phyloP scores from a whole-genome alignment of 257 asterid species.

The Solanum sparsipilum region DNA sequence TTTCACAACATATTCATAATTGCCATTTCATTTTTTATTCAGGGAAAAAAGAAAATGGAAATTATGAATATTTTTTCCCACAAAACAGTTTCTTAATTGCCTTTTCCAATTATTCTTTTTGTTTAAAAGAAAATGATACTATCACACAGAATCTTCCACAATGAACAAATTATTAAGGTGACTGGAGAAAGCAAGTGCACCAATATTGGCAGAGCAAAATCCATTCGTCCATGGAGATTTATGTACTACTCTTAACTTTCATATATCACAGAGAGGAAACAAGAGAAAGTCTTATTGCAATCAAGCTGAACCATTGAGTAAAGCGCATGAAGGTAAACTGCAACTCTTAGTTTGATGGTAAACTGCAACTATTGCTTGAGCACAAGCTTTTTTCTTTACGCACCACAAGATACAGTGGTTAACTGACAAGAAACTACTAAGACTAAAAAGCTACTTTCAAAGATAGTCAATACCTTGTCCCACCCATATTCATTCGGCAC shows the following conservation, averaged over 20 bases:
- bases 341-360: background rate
- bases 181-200: background rate
- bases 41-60: background rate
- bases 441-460: background rate
- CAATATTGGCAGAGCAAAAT: background rate
- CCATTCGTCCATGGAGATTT: background rate
- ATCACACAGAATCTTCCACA: background rate
- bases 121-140: background rate
- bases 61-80: background rate
- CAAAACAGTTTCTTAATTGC: background rate
- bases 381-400: background rate
- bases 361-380: background rate
- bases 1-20: background rate
- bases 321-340: background rate
- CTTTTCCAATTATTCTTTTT: background rate
- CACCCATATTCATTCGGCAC: slow-evolving; percentile 72
- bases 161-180: background rate
- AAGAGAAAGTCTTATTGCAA: background rate
- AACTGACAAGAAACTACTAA: background rate
- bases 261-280: background rate
- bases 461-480: slow-evolving; percentile 28
- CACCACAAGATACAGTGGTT: background rate
- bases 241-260: background rate
- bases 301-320: background rate
- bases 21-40: background rate